Conservation (phyloP, 2,329 filamentous ascomycete species). For the Penicillium aurantiogriseum region DNA sequence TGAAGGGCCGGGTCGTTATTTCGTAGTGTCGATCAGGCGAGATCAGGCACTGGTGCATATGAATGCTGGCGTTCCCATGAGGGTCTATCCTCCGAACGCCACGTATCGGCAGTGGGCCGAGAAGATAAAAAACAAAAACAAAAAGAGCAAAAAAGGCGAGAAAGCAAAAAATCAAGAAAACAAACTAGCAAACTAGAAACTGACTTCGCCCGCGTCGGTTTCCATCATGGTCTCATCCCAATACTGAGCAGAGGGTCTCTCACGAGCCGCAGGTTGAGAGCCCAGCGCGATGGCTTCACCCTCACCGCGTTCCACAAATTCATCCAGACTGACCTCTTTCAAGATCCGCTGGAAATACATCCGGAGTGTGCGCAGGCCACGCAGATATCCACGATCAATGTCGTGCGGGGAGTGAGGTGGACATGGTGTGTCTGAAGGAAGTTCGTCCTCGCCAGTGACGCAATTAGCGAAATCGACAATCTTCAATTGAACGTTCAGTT, state of each 20-base stretch:
- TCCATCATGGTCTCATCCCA: conserved; percentile 47
- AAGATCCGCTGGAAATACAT: conserved; percentile 87
- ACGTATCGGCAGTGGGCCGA: conserved; percentile 8
- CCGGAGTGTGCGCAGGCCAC: conserved; percentile 74
- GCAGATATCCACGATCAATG: conserved; percentile 84
- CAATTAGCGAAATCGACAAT: conserved; percentile 99
- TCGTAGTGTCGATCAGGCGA: conserved; percentile 16
- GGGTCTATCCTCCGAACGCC: conserved; percentile 17
- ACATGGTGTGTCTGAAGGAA: conserved; percentile 61
- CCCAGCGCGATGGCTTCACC: conserved; percentile 42
- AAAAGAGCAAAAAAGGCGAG: not conserved
- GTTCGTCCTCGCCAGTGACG: conserved; percentile 76
- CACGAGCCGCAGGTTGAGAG: conserved; percentile 33
- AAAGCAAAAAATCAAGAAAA: not conserved
- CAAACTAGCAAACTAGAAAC: conserved; percentile 31
- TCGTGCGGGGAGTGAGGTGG: conserved; percentile 78
- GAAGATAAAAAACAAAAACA: not conserved
- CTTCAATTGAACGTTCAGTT: conserved; percentile 69
- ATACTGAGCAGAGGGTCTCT: conserved; percentile 33
- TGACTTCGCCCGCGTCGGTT: conserved; percentile 45
- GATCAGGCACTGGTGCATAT: conserved; percentile 14
- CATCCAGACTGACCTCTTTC: conserved; percentile 62
- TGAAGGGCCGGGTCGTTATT: conserved; percentile 19
- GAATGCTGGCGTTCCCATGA: conserved; percentile 9
- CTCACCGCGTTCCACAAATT: conserved; percentile 46